These are phyloP conservation scores for Casaregolazyma suthepensis DNA, from an alignment of 1,139 yeast genomes.

Conservation along the genomic window DNA sequence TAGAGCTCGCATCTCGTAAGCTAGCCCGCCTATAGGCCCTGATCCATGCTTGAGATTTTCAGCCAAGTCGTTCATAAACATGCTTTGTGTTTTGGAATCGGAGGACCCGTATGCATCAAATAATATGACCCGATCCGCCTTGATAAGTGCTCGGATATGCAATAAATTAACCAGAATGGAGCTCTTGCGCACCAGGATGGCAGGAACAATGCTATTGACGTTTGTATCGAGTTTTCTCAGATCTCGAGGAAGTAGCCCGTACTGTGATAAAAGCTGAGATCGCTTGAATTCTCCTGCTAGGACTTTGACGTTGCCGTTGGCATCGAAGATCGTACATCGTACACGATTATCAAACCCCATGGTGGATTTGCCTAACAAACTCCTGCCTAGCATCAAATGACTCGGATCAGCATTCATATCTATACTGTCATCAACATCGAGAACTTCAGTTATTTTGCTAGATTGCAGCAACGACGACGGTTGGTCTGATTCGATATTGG, in stretches of 20 bases:
- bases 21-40: constrained; percentile 34
- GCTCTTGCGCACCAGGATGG: constrained; percentile 69
- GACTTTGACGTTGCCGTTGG: constrained; percentile 62
- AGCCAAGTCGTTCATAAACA: constrained; percentile 82
- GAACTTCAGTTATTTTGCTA: constrained; percentile 2
- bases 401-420: neutral
- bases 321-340: constrained; percentile 74
- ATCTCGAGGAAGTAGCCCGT: constrained; percentile 76
- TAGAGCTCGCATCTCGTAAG: constrained; percentile 82
- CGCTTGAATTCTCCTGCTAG: constrained; percentile 76
- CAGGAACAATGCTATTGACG: constrained; percentile 81
- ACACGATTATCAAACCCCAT: constrained; percentile 30
- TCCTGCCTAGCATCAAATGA: constrained; percentile 26
- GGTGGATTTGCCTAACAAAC: constrained; percentile 28
- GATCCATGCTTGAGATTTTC: constrained; percentile 55
- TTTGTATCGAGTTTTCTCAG: constrained; percentile 84
- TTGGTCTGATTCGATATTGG: neutral
- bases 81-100: constrained; percentile 59
- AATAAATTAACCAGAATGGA: constrained; percentile 75
- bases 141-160: constrained; percentile 82
- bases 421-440: neutral
- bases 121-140: constrained; percentile 71
- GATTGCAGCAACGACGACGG: constrained; percentile 1
- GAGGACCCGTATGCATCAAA: constrained; percentile 67
- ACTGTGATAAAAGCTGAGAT: constrained; percentile 65